Conservation (phyloP, 768 basidiomycete genomes). For the Leccinum variicolor region DNA sequence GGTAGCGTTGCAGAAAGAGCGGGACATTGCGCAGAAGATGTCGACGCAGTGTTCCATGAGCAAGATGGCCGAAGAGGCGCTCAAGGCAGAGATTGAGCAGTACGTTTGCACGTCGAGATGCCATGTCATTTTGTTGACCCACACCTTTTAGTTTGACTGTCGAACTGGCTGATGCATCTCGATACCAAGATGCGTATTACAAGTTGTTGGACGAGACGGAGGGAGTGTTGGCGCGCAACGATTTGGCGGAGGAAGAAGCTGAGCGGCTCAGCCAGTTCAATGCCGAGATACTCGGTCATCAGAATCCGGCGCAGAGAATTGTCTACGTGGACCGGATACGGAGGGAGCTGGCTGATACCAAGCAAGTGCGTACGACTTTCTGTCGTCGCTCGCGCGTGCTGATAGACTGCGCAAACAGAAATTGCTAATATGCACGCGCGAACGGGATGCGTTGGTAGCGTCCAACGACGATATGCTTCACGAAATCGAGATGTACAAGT, state of each 20-base stretch:
- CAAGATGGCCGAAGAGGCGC: slow-evolving; percentile 62
- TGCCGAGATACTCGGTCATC: slow-evolving; percentile 80
- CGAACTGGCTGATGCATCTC: slow-evolving; percentile 58
- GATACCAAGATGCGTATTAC: slow-evolving; percentile 71
- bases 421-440: slow-evolving; percentile 44
- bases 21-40: slow-evolving; percentile 45
- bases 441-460: slow-evolving; percentile 43
- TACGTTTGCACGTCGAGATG: slow-evolving; percentile 33
- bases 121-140: neutral
- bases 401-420: slow-evolving; percentile 34
- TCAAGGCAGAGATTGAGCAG: slow-evolving; percentile 68
- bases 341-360: slow-evolving; percentile 72
- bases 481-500: slow-evolving; percentile 61
- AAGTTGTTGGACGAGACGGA: slow-evolving; percentile 61
- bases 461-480: slow-evolving; percentile 46
- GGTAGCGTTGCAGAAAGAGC: slow-evolving; percentile 42
- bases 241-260: slow-evolving; percentile 78
- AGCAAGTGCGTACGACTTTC: slow-evolving; percentile 55
- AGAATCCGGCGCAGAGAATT: slow-evolving; percentile 82
- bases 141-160: slow-evolving; percentile 33
- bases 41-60: slow-evolving; percentile 49
- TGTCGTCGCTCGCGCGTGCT: neutral
- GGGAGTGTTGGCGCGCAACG: slow-evolving; percentile 63
- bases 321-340: slow-evolving; percentile 84
- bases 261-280: slow-evolving; percentile 75